Percentiles rank a stretch among this genome's conserved stretches.
Conservation (phyloP, 1,139 yeast genomes). For the Geotrichum candidum region DNA sequence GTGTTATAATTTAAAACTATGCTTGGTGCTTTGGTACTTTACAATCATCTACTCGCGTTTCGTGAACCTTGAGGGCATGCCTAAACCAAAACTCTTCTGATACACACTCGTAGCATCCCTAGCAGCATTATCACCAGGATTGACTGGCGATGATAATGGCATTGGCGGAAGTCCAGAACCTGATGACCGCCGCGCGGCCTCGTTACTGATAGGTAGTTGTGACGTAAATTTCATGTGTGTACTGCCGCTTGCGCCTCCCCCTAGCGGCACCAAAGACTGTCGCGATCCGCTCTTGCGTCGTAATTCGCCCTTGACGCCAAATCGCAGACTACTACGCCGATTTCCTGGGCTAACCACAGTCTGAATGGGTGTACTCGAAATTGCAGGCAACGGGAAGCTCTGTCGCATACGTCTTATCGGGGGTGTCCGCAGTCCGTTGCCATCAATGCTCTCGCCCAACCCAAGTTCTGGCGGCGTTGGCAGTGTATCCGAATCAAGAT, state of each 20-base stretch:
- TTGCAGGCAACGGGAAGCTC: slow-evolving; percentile 2
- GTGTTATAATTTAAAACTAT: not conserved
- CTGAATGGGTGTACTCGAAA: slow-evolving; percentile 6
- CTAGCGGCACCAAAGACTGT: not conserved
- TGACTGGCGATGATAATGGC: not conserved
- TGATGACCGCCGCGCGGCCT: not conserved
- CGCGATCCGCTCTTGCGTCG: slow-evolving; percentile 18
- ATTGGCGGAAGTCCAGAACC: not conserved
- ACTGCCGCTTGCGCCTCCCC: not conserved
- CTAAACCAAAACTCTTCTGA: not conserved
- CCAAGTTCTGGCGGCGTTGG: slow-evolving; percentile 6
- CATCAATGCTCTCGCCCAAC: not conserved
- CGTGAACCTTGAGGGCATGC: not conserved
- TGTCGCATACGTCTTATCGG: not conserved
- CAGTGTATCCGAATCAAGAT: not conserved
- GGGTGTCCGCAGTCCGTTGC: not conserved
- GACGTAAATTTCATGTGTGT: not conserved
- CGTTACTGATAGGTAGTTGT: not conserved
- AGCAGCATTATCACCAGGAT: not conserved
- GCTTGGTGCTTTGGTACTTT: not conserved
- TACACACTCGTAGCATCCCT: not conserved
- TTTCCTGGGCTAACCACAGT: slow-evolving; percentile 4
- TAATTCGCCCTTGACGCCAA: slow-evolving; percentile 27
- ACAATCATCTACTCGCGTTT: not conserved
- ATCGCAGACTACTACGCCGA: slow-evolving; percentile 13